Percentiles rank a stretch among this genome's conserved stretches.
These are phyloP conservation scores for Tetrapyrgos nigripes DNA, from an alignment of 1,284 basidiomycete genomes.

Conservation along the genomic window DNA sequence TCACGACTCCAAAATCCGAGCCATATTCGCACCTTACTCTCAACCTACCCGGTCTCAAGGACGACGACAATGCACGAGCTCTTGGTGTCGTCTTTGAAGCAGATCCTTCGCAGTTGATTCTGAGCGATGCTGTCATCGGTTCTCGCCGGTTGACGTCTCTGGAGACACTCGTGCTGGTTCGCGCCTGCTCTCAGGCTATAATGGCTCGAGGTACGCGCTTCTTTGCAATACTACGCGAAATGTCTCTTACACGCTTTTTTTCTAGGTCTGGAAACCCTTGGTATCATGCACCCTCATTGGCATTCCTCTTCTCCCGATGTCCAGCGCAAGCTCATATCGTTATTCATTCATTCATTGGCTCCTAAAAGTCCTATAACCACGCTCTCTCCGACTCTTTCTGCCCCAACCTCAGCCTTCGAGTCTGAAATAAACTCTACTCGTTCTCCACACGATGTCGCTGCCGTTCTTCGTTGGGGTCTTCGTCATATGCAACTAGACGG, in stretches of 20 bases:
- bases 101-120: conserved; percentile 49
- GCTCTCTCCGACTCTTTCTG: conserved; percentile 53
- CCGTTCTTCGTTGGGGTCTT: conserved; percentile 80
- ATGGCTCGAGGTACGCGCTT: conserved; percentile 58
- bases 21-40: conserved; percentile 62
- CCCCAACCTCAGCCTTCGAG: conserved; percentile 58
- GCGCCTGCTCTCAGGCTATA: conserved; percentile 69
- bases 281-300: conserved; percentile 84
- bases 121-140: conserved; percentile 61
- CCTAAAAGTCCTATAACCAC: conserved; percentile 49
- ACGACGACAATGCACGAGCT: conserved; percentile 49
- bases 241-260: conserved; percentile 8
- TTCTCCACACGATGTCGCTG: conserved; percentile 75
- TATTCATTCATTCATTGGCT: conserved; percentile 70
- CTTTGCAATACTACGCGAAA: conserved; percentile 7
- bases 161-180: conserved; percentile 66
- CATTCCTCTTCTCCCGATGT: conserved; percentile 70
- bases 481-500: conserved; percentile 70
- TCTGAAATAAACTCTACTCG: conserved; percentile 67
- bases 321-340: conserved; percentile 73
- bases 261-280: conserved; percentile 74
- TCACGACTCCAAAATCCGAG: conserved; percentile 20
- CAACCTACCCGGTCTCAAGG: conserved; percentile 59
- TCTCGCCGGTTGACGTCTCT: conserved; percentile 60
- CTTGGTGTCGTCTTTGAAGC: conserved; percentile 66